Evolutionary conservation across 1,139 yeast species (phyloP), one percentile per base, ranked within the genome.

Genomic region (Sugiyamaella japonica): DNA sequence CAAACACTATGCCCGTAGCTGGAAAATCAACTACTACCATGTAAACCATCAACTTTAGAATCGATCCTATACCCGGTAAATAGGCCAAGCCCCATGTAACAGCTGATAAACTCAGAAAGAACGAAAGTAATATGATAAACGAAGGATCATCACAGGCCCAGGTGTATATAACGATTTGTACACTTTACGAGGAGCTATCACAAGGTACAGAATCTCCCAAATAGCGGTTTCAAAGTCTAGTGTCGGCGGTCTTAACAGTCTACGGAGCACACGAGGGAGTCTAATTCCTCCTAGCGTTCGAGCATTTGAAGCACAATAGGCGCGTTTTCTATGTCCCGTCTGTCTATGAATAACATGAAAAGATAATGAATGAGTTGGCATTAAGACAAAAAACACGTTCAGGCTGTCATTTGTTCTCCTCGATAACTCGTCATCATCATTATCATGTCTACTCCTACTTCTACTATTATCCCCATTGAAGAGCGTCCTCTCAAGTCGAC

Each of bases 131-230:
- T 42, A 90, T 80, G 56, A 88, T 83, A 67, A 90, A 90, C 34
- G 95, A 85, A 0, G 97, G 97, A 68, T 90, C 97, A 67, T 90
- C 97, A 61, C 97, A 76, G 0, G 96, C 85, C 84, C 93, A 89
- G 59, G 79, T 78, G 61, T 81, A 67, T 88, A 89, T 57, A 89
- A 80, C 17, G 93, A 82, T 60, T 88, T 79, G 74, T 87, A 89
- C 67, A 90, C 95, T 60, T 88, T 84, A 62, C 85, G 81, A 1
- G 97, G 97, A 47, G 85, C 81, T 39, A 83, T 74, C 23, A 90
- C 76, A 55, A 90, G 73, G 65, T 89, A 81, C 61, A 86, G 76
- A 70, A 89, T 85, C 68, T 90, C 97, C 96, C 97, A 90, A 58
- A 84, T 79, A 13, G 97, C 96, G 1, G 96, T 87, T 69, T 90